Evolutionary conservation across 352 stramenopile species (phyloP), one percentile per base, ranked within the genome.

Genomic region (Phytophthora fragariae): DNA sequence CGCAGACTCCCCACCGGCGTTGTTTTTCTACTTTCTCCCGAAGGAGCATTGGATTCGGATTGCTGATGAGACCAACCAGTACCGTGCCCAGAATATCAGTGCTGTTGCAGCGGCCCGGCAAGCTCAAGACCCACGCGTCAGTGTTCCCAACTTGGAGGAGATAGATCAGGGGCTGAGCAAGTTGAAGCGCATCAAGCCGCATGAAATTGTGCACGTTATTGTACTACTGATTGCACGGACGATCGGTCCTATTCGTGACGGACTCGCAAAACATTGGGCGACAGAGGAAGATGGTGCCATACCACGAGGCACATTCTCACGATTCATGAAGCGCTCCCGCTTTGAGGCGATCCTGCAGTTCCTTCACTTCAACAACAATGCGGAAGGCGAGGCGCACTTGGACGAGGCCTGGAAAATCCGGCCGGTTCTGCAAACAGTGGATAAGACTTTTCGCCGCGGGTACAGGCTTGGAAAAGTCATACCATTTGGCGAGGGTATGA

Each of bases 21-120:
- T 77, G 62, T 75, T 75, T 21, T 77, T 81, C 53, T 75, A 63
- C 17, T 72, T 79, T 24, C 41, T 75, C 5, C 62, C 72, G 2
- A 75, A 75, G 49, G n/a, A 37, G 14, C 2, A 75, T 5, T 75
- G 70, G 66, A 58, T 49, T 10, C 6, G n/a, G 2, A 69, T 81
- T 7, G 70, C 62, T 1, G 27, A 73, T 0, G 57, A 73, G 57
- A 63, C 70, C 3, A 75, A 74, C 29, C 21, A 33, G 0, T 79
- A 61, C 14, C 39, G 68, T 1, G 10, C 24, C 8, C 63, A 76
- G 47, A 62, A 49, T 27, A 54, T 69, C 8, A 21, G 8, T 21
- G 24, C 14, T 2, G 4, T 71, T 1, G 62, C 60, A 17, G 21
- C n/a, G 0, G 46, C 35, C 1, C 39, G 33, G 0, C 70, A 72